Percentiles rank a stretch among this genome's conserved stretches.
Evolutionary conservation across 2,329 filamentous ascomycete genomes (phyloP).

Genomic region (Sphaerostilbella broomeana): DNA sequence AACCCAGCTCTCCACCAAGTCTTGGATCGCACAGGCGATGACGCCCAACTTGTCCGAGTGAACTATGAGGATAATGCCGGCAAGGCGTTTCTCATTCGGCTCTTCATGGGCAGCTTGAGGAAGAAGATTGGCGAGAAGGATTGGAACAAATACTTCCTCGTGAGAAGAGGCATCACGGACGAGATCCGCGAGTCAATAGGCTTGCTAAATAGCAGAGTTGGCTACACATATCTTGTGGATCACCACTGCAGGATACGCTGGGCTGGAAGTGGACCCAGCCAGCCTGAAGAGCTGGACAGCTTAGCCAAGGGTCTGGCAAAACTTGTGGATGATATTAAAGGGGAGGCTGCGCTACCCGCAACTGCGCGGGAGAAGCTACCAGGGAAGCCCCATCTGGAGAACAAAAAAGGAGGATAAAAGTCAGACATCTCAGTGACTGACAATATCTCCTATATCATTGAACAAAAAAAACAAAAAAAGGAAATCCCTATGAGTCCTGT

Average conservation of each 20-base stretch:
- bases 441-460: conserved; percentile 19
- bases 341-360: conserved; percentile 28
- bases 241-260: conserved; percentile 83
- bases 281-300: conserved; percentile 58
- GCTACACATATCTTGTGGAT: conserved; percentile 89
- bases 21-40: conserved; percentile 45
- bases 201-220: conserved; percentile 82
- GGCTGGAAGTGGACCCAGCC: conserved; percentile 73
- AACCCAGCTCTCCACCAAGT: conserved; percentile 66
- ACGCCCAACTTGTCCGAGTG: conserved; percentile 73
- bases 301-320: conserved; percentile 58
- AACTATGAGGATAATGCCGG: conserved; percentile 80
- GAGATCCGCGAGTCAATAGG: conserved; percentile 58
- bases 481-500: conserved; percentile 13
- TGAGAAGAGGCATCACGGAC: conserved; percentile 51
- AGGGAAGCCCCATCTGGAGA: conserved; percentile 26
- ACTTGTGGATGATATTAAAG: conserved; percentile 53
- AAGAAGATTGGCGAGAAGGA: conserved; percentile 43
- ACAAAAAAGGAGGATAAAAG: conserved; percentile 18
- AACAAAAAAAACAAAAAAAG: neutral
- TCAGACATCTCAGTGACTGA: conserved; percentile 15
- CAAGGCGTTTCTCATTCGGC: conserved; percentile 51
- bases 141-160: conserved; percentile 56
- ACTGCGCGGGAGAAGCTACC: conserved; percentile 28
- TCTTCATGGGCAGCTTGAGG: conserved; percentile 51